phyloP scores from a whole-genome alignment of 139 green algal species.

The Astrephomene gubernaculifera region DNA sequence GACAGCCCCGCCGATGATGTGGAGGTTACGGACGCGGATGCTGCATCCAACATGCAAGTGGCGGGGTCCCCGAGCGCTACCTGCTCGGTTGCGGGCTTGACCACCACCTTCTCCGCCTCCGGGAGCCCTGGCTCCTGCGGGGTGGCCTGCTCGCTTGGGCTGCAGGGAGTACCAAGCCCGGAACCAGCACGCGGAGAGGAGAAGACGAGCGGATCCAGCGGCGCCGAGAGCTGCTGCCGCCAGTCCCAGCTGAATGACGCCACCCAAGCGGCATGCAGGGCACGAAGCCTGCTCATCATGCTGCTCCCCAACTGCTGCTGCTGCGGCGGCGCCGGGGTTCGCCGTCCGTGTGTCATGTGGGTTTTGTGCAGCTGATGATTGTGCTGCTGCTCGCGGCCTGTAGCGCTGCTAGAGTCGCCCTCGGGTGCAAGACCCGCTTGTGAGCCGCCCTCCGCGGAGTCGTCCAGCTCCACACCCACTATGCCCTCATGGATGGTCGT shows the following conservation, averaged over 20 bases:
- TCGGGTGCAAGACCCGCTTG: neutral
- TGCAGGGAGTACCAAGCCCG: neutral
- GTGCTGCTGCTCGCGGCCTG: neutral
- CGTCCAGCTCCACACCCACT: constrained; percentile 12
- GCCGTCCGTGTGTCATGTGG: no score
- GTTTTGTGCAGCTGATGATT: no score
- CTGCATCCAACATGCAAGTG: neutral
- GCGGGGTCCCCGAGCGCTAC: no score
- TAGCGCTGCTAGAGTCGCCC: neutral
- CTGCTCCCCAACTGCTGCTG: no score
- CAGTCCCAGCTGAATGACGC: neutral
- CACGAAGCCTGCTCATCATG: neutral
- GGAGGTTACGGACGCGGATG: neutral
- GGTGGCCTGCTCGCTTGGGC: neutral
- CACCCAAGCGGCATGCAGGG: neutral
- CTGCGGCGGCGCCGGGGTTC: neutral
- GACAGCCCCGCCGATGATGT: no score
- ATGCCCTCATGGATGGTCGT: constrained; percentile 21
- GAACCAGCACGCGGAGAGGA: neutral
- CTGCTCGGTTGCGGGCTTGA: no score
- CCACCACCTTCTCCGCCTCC: no score
- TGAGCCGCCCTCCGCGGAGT: neutral
- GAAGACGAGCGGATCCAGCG: neutral
- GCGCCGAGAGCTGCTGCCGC: neutral
- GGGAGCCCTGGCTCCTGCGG: neutral